Evolutionary conservation across 2,329 filamentous ascomycete species (phyloP).

Genomic region (Didymella glomerata): DNA sequence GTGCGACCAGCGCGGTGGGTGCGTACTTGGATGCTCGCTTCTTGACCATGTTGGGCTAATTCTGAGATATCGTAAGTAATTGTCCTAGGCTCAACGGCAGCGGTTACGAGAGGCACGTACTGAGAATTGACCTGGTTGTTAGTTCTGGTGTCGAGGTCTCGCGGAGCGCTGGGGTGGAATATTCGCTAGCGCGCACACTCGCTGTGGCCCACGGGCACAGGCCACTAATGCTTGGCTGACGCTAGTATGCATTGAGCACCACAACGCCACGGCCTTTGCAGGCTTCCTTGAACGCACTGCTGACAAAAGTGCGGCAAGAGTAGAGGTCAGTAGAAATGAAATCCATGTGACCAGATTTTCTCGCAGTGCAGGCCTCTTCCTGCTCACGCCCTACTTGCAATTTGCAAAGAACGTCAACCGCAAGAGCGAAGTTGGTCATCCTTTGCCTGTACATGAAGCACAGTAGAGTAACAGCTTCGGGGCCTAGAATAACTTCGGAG

Average conservation of each 20-base stretch:
- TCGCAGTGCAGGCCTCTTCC: too few species aligned
- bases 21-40: constrained; percentile 78
- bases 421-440: background rate
- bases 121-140: constrained; percentile 51
- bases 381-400: too few species aligned
- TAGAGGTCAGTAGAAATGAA: too few species aligned
- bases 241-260: constrained; percentile 2
- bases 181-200: constrained; percentile 11
- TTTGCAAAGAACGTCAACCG: background rate
- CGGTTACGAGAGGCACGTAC: constrained; percentile 33
- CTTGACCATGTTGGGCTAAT: constrained; percentile 74
- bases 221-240: constrained; percentile 4
- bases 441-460: background rate
- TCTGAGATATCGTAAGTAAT: constrained; percentile 43
- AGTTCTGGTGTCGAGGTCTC: constrained; percentile 37
- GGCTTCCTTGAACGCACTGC: too few species aligned
- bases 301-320: too few species aligned
- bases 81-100: constrained; percentile 2
- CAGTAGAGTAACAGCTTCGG: background rate
- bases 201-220: background rate
- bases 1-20: constrained; percentile 28
- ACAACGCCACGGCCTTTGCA: background rate
- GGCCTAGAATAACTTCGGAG: background rate
- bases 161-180: constrained; percentile 29
- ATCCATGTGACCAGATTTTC: too few species aligned